Evolutionary conservation across 768 basidiomycete species (phyloP).

Genomic region (Mycena pura): DNA sequence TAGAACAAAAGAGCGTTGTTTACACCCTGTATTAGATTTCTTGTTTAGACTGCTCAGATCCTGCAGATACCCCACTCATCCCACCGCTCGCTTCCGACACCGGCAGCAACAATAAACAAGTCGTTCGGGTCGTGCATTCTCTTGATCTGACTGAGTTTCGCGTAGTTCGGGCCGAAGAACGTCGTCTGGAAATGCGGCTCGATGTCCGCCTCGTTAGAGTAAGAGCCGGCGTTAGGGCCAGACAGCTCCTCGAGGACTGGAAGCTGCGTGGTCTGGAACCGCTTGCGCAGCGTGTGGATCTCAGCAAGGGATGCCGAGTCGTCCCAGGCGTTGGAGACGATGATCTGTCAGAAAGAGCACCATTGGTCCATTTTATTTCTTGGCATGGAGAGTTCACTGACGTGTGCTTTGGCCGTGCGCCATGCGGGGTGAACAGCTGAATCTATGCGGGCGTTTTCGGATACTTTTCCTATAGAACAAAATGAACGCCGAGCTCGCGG

Average conservation of each 20-base stretch:
- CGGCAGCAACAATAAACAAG: conserved; percentile 40
- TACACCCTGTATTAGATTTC: too few relatives aligned
- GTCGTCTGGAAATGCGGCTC: conserved; percentile 38
- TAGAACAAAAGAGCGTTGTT: too few relatives aligned
- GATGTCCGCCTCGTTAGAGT: conserved; percentile 43
- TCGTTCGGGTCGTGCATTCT: conserved; percentile 38
- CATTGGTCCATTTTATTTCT: not conserved
- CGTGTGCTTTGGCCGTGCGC: conserved; percentile 44
- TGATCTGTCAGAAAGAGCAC: conserved; percentile 12
- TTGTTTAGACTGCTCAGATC: too few relatives aligned
- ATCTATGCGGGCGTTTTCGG: conserved; percentile 37
- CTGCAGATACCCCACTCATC: conserved; percentile 35
- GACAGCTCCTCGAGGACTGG: conserved; percentile 36
- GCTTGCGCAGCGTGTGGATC: conserved; percentile 25
- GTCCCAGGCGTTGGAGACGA: conserved; percentile 21
- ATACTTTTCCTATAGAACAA: too few relatives aligned
- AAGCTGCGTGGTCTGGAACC: conserved; percentile 31
- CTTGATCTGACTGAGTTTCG: conserved; percentile 37
- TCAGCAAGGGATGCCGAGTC: conserved; percentile 22
- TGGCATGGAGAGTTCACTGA: conserved; percentile 21
- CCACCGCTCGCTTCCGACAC: conserved; percentile 42
- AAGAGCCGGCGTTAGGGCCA: conserved; percentile 37
- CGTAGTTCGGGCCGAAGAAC: conserved; percentile 42
- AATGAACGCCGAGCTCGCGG: too few relatives aligned
- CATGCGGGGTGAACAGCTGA: conserved; percentile 38